phyloP scores from a whole-genome alignment of 2,329 filamentous ascomycete genomes.

The Calonectria crousiana region DNA sequence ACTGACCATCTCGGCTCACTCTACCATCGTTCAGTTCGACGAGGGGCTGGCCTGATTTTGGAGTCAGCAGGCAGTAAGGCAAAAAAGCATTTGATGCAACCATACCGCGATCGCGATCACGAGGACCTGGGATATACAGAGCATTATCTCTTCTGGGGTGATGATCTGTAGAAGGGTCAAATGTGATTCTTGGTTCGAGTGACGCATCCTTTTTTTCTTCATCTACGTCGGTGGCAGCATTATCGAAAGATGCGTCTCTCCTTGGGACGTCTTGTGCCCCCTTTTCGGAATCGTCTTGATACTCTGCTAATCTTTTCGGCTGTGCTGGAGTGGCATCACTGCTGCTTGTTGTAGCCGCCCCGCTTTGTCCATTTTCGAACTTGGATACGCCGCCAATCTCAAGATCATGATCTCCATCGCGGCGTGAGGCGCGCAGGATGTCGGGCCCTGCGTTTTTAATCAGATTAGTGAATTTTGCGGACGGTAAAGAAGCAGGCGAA shows the following conservation, averaged over 20 bases:
- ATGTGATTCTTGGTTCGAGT: conserved; percentile 40
- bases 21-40: conserved; percentile 41
- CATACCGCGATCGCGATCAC: conserved; percentile 48
- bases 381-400: background rate
- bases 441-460: conserved; percentile 24
- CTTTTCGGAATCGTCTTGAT: background rate
- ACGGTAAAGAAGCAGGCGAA: background rate
- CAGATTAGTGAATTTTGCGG: background rate
- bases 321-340: background rate
- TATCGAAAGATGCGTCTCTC: background rate
- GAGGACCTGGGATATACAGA: conserved; percentile 48
- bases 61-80: conserved; percentile 14
- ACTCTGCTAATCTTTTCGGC: background rate
- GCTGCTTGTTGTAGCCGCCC: background rate
- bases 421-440: conserved; percentile 23
- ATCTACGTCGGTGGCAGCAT: background rate
- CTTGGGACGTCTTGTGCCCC: background rate
- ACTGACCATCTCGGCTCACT: conserved; percentile 37
- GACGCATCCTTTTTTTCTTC: conserved; percentile 11
- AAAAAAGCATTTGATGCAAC: background rate
- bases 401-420: conserved; percentile 2
- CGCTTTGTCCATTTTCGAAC: background rate
- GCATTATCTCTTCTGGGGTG: conserved; percentile 42
- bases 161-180: conserved; percentile 43
- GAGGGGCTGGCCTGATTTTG: conserved; percentile 39